phyloP scores from a whole-genome alignment of 805 yeast species.

The Suhomyces sp. region DNA sequence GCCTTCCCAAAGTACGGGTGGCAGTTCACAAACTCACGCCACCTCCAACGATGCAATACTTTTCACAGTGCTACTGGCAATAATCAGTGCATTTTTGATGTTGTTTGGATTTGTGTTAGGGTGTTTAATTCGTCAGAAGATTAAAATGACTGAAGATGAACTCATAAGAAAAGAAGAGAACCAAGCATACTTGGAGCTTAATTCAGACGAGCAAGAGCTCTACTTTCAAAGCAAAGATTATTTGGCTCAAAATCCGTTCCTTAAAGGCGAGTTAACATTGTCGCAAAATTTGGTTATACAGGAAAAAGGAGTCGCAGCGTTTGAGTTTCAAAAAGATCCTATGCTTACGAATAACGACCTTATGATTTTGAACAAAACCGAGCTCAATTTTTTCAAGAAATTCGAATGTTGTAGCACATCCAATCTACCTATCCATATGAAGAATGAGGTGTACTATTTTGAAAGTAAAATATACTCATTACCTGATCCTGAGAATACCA shows the following conservation, averaged over 20 bases:
- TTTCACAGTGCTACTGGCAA: neutral
- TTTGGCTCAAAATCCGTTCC: conserved; percentile 31
- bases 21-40: neutral
- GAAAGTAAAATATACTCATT: conserved; percentile 80
- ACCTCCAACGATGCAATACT: neutral
- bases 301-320: conserved; percentile 85
- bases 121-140: conserved; percentile 1
- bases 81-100: neutral
- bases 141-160: conserved; percentile 46
- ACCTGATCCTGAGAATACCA: conserved; percentile 52
- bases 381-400: conserved; percentile 55
- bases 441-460: conserved; percentile 83
- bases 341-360: conserved; percentile 55
- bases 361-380: conserved; percentile 62
- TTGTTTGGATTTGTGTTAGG: neutral
- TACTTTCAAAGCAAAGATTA: conserved; percentile 64
- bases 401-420: conserved; percentile 70
- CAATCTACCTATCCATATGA: conserved; percentile 79
- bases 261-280: conserved; percentile 45
- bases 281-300: conserved; percentile 68
- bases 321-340: conserved; percentile 72
- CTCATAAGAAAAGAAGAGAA: conserved; percentile 57
- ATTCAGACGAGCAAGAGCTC: conserved; percentile 66
- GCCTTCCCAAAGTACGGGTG: neutral
- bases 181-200: conserved; percentile 55